Evolutionary conservation across 2,329 filamentous ascomycete genomes (phyloP).

Genomic region (Paecilomyces sp.): DNA sequence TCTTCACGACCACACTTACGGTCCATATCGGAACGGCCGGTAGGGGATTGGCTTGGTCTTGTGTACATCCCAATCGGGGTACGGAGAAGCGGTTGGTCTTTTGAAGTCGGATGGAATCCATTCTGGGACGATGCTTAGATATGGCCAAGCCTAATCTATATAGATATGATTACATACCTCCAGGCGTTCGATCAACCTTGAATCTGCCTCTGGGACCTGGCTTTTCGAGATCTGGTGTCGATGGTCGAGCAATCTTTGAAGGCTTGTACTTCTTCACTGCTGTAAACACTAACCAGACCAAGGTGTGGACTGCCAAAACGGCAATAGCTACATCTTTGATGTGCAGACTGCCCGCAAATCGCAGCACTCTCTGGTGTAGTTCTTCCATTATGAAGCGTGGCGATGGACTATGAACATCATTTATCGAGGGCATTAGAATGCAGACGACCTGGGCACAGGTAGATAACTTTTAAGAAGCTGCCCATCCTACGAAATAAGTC

Average conservation of each 20-base stretch:
- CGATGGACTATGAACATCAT: not conserved
- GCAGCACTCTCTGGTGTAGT: not conserved
- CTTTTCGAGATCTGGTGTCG: constrained; percentile 42
- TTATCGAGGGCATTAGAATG: not conserved
- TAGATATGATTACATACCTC: constrained; percentile 32
- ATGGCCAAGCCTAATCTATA: not conserved
- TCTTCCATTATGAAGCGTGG: not conserved
- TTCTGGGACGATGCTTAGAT: constrained; percentile 22
- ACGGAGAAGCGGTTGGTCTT: constrained; percentile 53
- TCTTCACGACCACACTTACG: constrained; percentile 30
- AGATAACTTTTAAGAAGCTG: not conserved
- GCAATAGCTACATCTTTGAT: constrained; percentile 21
- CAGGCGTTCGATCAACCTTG: constrained; percentile 33
- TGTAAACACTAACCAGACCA: constrained; percentile 21
- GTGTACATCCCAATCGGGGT: constrained; percentile 61
- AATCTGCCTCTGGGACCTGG: constrained; percentile 19
- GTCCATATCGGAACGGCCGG: constrained; percentile 69
- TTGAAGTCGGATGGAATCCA: constrained; percentile 55
- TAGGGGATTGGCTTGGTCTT: constrained; percentile 69
- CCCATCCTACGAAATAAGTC: not conserved
- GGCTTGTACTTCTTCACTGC: constrained; percentile 20
- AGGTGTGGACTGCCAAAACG: constrained; percentile 21
- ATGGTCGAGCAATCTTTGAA: constrained; percentile 9
- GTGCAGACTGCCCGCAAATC: constrained; percentile 4
- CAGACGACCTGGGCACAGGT: not conserved